Conservation (phyloP, 805 yeast genomes). For the Candida ovalis region DNA sequence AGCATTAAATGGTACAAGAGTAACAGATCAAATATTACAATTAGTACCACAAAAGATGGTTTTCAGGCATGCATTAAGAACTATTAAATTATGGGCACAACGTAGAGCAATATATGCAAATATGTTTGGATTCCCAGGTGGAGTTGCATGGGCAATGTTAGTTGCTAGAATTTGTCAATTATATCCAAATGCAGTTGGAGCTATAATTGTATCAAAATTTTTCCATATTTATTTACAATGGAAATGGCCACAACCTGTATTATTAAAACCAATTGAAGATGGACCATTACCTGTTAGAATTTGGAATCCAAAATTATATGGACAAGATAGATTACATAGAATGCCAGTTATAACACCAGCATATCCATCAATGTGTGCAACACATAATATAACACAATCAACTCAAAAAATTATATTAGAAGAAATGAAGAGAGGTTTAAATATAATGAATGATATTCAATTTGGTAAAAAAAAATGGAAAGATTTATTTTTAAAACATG, state of each 20-base stretch:
- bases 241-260: slow-evolving; percentile 99
- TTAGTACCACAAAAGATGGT: slow-evolving; percentile 91
- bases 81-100: slow-evolving; percentile 96
- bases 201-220: slow-evolving; percentile 85
- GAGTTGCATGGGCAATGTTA: slow-evolving; percentile 99
- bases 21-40: slow-evolving; percentile 87
- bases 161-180: slow-evolving; percentile 97
- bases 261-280: slow-evolving; percentile 89
- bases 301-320: slow-evolving; percentile 92
- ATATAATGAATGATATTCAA: slow-evolving; percentile 64
- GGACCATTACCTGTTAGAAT: slow-evolving; percentile 95
- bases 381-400: slow-evolving; percentile 89
- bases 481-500: slow-evolving; percentile 72
- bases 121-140: slow-evolving; percentile 97
- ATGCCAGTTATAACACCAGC: slow-evolving; percentile 99
- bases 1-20: slow-evolving; percentile 93
- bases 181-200: slow-evolving; percentile 93
- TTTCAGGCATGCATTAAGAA: slow-evolving; percentile 87
- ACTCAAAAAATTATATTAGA: slow-evolving; percentile 76
- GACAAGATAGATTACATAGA: slow-evolving; percentile 82
- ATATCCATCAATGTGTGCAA: slow-evolving; percentile 98
- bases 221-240: slow-evolving; percentile 83
- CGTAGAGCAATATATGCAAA: slow-evolving; percentile 92
- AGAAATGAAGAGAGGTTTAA: slow-evolving; percentile 78
- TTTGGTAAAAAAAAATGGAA: slow-evolving; percentile 66